Evolutionary conservation across 2,329 filamentous ascomycete genomes (phyloP), one percentile per base, ranked within the genome.

Genomic region (Diaporthe vexans): DNA sequence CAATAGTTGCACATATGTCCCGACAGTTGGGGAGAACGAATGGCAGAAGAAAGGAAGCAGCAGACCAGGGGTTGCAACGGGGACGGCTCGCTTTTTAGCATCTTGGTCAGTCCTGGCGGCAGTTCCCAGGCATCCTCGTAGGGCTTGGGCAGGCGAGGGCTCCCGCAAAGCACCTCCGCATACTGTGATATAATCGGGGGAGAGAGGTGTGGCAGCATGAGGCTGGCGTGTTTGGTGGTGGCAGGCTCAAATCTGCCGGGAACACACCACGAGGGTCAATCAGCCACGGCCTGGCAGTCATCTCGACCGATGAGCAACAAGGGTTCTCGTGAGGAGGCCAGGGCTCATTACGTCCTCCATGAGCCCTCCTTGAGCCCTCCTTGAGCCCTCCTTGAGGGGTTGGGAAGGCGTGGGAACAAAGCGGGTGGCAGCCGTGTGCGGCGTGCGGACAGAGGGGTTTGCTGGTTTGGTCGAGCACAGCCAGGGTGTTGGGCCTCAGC

Each of bases 1-100:
- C 65, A 71, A 76, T 58, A 74, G 61, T 46, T 71, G 74, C 73
- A 71, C 57, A 61, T 72, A 52, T 48, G 69, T 70, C 46, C 51
- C 58, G 56, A 61, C 35, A 59, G 59, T 73, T 61, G 35, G 63
- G 67, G n/a, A 40, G 48, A 72, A 65, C 68, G 63, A 74, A 76
- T 72, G 26, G 46, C 48, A 71, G 57, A 56, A 74, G 56, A 74
- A 65, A 73, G 56, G 40, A 63, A 68, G 57, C 33, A 48, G 56
- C 46, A 72, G 52, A 46, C 58, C 33, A 61, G 56, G 63, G 59
- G 72, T 69, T 52, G 6, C 35, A 43, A 51, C 21, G 63, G 72
- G 68, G 51, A 67, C 35, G 57, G 69, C 74, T 71, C 70, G 73
- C 74, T 74, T 76, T 67, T 76, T 74, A 76, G 69, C 73, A 72